Base-by-base conservation (phyloP, 371 early-diverging fungal genomes). In the Zychaea mexicana region DNA sequence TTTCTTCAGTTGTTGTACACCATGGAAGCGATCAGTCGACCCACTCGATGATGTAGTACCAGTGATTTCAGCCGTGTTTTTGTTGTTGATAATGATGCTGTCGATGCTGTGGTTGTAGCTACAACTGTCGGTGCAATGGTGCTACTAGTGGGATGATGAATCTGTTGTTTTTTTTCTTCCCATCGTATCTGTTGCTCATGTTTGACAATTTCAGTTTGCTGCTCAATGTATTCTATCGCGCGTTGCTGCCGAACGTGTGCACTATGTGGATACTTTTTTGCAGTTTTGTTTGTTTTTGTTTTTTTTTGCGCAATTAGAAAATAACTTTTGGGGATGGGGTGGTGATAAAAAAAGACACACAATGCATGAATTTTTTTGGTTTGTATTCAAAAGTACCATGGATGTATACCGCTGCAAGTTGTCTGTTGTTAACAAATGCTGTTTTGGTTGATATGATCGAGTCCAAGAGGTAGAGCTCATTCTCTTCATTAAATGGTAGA, bases 141-240 rank as follows among this genome's bases (percentile, higher is more conserved):
- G n/a, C n/a, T n/a, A n/a, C n/a, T n/a, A n/a, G n/a, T n/a, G 17
- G 33, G 19, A 22, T 57, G 7, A 9, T 33, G 33, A 3, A 17
- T 42, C 26, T 30, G 15, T 30, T 58, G 17, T 58, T 58, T n/a
- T 27, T n/a, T 10, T 28, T 10, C 26, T n/a, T 42, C 45, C 19
- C 22, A 26, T 12, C 24, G 59, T 30, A 38, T 6, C 21, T 58
- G 13, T 9, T 27, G 12, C 19, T 58, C 59, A 10, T 24, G 27
- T n/a, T 27, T 33, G n/a, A 39, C 39, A 24, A 58, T 33, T 17
- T 15, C n/a, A 4, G 19, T 4, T 45, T 58, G 59, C 3, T 38
- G 59, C 10, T 58, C 39, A 27, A 58, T 45, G 24, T 42, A 58
- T 28, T 58, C 38, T 10, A 58, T n/a, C 19, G 59, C 39, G n/a